phyloP scores from a whole-genome alignment of 768 basidiomycete genomes.

The Phylloporus sp. region DNA sequence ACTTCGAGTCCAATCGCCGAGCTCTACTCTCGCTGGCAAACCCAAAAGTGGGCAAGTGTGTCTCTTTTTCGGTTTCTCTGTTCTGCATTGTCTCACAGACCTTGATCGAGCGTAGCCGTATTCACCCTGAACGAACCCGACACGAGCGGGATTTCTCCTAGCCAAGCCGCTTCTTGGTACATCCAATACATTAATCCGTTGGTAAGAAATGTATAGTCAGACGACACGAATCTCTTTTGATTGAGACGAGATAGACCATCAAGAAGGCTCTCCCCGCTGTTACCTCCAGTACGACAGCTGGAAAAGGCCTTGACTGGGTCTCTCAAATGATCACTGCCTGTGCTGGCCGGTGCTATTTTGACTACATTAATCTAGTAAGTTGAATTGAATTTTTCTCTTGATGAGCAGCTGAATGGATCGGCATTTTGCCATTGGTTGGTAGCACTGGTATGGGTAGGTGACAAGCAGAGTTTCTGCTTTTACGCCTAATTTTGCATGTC shows the following conservation, averaged over 20 bases:
- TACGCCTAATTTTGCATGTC: conserved; percentile 3
- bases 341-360: conserved; percentile 31
- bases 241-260: conserved; percentile 21
- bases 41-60: conserved; percentile 31
- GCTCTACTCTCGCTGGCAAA: conserved; percentile 29
- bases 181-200: conserved; percentile 34
- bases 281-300: conserved; percentile 29
- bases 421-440: too few species aligned
- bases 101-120: conserved; percentile 18
- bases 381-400: neutral
- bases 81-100: neutral
- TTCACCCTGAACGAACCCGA: conserved; percentile 38
- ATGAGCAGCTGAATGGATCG: neutral
- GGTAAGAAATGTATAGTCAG: conserved; percentile 17
- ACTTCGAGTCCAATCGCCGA: conserved; percentile 32
- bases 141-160: conserved; percentile 25
- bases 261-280: conserved; percentile 38
- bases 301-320: conserved; percentile 34
- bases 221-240: neutral
- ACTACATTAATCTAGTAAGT: conserved; percentile 34
- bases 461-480: neutral
- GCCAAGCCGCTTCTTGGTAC: conserved; percentile 34
- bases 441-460: conserved; percentile 31
- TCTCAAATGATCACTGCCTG: conserved; percentile 33
- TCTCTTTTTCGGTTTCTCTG: neutral